Percentiles rank a stretch among this genome's conserved stretches.
These are phyloP conservation scores for Lactarius deliciosus DNA, from an alignment of 768 basidiomycete genomes.

Conservation along the genomic window DNA sequence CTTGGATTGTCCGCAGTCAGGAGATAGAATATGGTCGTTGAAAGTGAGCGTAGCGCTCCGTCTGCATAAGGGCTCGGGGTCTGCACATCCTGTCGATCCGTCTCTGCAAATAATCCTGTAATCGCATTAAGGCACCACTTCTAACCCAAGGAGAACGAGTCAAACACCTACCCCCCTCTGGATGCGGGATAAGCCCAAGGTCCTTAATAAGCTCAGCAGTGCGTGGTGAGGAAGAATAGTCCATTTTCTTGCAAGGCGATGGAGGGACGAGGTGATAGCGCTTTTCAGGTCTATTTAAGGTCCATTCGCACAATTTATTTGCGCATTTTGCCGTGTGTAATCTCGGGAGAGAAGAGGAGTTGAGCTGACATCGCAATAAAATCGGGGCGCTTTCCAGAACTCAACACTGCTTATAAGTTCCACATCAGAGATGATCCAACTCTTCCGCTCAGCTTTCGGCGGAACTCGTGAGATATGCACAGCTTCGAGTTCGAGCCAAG, in stretches of 20 bases:
- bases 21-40: slow-evolving; percentile 51
- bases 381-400: too few species aligned
- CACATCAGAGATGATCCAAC: too few species aligned
- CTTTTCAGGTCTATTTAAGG: not conserved
- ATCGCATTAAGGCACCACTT: not conserved
- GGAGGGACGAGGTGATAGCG: not conserved
- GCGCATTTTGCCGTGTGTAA: too few species aligned
- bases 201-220: slow-evolving; percentile 34
- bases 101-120: slow-evolving; percentile 41
- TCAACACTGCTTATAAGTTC: too few species aligned
- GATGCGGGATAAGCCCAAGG: slow-evolving; percentile 35
- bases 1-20: slow-evolving; percentile 42
- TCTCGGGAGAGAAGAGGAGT: too few species aligned
- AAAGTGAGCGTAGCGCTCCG: slow-evolving; percentile 37
- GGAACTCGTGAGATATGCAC: too few species aligned
- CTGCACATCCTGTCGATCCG: slow-evolving; percentile 35
- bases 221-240: not conserved
- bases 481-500: too few species aligned
- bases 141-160: not conserved
- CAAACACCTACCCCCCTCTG: slow-evolving; percentile 33
- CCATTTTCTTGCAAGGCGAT: not conserved
- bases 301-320: too few species aligned
- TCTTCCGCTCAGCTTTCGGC: too few species aligned
- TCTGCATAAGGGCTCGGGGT: slow-evolving; percentile 39
- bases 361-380: too few species aligned